A percentile compares a stretch with the other conserved stretches of the same genome.
Evolutionary conservation across 2,329 filamentous ascomycete genomes (phyloP).

Genomic region (Monosporascus sp.): DNA sequence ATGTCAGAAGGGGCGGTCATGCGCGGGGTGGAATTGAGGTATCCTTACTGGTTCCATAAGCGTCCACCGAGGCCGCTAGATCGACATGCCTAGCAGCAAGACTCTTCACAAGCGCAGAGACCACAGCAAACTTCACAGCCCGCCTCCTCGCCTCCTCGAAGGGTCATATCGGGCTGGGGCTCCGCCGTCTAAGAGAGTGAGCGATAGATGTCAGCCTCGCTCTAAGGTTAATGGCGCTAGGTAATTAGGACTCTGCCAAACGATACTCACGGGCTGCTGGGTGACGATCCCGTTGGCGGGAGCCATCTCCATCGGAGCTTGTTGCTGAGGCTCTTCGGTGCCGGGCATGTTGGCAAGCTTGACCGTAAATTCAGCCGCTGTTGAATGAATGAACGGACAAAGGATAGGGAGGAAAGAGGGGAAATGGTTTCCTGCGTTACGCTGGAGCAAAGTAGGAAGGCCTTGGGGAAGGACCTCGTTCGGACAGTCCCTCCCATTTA

Average conservation of each 20-base stretch:
- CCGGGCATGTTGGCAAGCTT: conserved; percentile 27
- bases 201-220: conserved; percentile 1
- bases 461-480: too few species aligned
- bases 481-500: neutral
- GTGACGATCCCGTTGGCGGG: conserved; percentile 30
- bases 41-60: neutral
- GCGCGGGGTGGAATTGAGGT: too few species aligned
- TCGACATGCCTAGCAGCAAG: conserved; percentile 31
- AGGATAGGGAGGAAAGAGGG: neutral
- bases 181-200: conserved; percentile 26
- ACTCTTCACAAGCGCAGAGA: conserved; percentile 38
- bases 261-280: conserved; percentile 35
- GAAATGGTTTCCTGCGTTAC: neutral
- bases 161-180: conserved; percentile 36
- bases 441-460: too few species aligned
- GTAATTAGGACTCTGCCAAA: too few species aligned
- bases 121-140: conserved; percentile 42
- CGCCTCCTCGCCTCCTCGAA: conserved; percentile 40
- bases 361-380: neutral
- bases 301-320: conserved; percentile 37
- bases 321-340: conserved; percentile 35
- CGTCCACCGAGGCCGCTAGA: neutral
- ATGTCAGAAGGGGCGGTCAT: too few species aligned
- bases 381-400: too few species aligned
- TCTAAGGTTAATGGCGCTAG: neutral